phyloP scores from a whole-genome alignment of 768 basidiomycete species.

The Megacollybia marginata region DNA sequence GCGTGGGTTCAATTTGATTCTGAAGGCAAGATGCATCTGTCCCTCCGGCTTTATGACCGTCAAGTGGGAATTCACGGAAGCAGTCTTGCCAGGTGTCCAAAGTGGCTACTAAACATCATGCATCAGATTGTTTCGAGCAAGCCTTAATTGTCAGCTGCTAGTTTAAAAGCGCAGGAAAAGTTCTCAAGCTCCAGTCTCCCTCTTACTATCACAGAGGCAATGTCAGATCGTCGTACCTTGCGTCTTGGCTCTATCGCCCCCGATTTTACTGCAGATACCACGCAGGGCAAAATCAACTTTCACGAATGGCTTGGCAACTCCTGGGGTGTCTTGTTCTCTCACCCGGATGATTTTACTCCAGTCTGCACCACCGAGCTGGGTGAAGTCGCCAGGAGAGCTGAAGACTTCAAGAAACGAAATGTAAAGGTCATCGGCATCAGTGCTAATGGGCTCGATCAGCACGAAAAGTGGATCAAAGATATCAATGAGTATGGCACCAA shows the following conservation, averaged over 20 bases:
- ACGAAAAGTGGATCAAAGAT: slow-evolving; percentile 84
- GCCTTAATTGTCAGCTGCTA: too few relatives aligned
- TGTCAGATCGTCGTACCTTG: slow-evolving; percentile 26
- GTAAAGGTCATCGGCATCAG: slow-evolving; percentile 94
- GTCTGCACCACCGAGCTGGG: slow-evolving; percentile 97
- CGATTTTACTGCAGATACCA: slow-evolving; percentile 88
- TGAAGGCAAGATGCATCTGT: too few relatives aligned
- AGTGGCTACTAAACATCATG: too few relatives aligned
- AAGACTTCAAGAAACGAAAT: slow-evolving; percentile 79
- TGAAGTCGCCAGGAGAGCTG: slow-evolving; percentile 82
- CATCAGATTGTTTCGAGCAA: too few relatives aligned
- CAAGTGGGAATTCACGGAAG: too few relatives aligned
- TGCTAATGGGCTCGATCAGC: slow-evolving; percentile 81
- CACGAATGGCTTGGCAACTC: slow-evolving; percentile 87
- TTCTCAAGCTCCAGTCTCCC: too few relatives aligned
- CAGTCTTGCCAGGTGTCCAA: too few relatives aligned
- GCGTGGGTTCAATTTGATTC: too few relatives aligned
- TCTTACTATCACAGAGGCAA: too few relatives aligned
- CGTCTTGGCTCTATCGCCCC: slow-evolving; percentile 87
- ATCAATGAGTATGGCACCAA: slow-evolving; percentile 77
- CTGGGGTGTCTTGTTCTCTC: slow-evolving; percentile 92
- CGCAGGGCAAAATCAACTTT: slow-evolving; percentile 80
- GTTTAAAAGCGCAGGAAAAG: too few relatives aligned
- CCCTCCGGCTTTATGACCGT: too few relatives aligned
- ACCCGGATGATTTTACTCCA: slow-evolving; percentile 90